These are phyloP conservation scores for Cercospora zeae-maydis DNA, from an alignment of 2,329 filamentous ascomycete species.

Conservation along the genomic window DNA sequence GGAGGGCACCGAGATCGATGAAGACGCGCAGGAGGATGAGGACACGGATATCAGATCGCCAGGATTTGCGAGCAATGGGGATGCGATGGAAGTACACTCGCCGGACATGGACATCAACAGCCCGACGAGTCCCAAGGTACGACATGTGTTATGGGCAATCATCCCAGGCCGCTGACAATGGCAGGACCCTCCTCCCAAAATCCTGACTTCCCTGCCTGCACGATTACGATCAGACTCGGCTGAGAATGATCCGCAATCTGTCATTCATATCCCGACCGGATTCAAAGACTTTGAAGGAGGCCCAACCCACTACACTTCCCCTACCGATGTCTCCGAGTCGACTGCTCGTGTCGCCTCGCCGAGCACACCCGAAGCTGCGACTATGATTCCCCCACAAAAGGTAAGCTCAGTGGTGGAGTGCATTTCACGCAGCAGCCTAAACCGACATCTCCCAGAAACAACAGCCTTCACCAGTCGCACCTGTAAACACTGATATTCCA, in stretches of 20 bases:
- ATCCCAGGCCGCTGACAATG: conserved; percentile 12
- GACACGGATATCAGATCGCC: conserved; percentile 40
- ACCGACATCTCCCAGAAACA: not conserved
- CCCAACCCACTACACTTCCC: conserved; percentile 18
- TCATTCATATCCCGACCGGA: conserved; percentile 83
- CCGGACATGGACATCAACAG: conserved; percentile 36
- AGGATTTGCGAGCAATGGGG: conserved; percentile 12
- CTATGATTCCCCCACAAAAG: conserved; percentile 32
- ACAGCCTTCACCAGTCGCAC: conserved; percentile 49
- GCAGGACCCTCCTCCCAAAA: conserved; percentile 40
- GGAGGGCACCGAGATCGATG: conserved; percentile 78
- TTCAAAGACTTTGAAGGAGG: conserved; percentile 66
- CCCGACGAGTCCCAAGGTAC: conserved; percentile 33
- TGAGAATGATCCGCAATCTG: conserved; percentile 78
- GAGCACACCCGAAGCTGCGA: conserved; percentile 33
- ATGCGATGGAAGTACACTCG: conserved; percentile 25
- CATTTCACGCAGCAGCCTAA: not conserved
- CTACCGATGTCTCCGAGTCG: conserved; percentile 24
- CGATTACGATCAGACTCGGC: conserved; percentile 49
- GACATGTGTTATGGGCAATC: conserved; percentile 28
- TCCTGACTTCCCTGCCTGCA: conserved; percentile 45
- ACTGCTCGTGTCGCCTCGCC: conserved; percentile 37
- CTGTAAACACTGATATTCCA: conserved; percentile 71
- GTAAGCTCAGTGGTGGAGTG: conserved; percentile 19
- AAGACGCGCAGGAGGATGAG: conserved; percentile 61